Evolutionary conservation across 495 filamentous ascomycete species (phyloP).

Genomic region (Podospora tetraspora): DNA sequence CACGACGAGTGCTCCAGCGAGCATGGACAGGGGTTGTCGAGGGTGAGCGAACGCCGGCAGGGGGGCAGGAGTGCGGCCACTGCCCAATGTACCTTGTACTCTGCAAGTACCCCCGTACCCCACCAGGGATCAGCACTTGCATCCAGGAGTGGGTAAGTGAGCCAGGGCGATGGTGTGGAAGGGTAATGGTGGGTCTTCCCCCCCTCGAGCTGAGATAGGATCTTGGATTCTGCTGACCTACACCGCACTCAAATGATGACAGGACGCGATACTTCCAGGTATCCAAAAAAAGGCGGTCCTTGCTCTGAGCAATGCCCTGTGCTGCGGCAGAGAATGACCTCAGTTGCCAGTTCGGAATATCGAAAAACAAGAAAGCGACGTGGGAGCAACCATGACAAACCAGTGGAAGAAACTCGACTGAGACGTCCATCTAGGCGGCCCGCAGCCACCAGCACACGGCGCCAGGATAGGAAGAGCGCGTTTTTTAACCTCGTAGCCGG

Average conservation of each 20-base stretch:
- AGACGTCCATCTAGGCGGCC: background rate
- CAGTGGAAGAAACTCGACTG: constrained; percentile 4
- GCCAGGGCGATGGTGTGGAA: background rate
- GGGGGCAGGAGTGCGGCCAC: background rate
- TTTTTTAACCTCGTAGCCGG: constrained; percentile 17
- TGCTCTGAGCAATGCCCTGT: background rate
- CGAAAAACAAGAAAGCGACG: background rate
- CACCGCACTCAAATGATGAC: background rate
- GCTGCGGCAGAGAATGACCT: background rate
- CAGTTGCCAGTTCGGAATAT: background rate
- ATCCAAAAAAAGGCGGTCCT: too few species aligned
- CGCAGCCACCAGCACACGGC: background rate
- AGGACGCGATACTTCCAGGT: background rate
- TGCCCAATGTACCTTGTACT: background rate
- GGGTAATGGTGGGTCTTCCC: background rate
- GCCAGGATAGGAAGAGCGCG: constrained; percentile 11
- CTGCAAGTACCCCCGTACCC: background rate
- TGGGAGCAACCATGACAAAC: background rate
- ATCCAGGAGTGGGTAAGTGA: background rate
- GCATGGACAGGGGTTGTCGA: background rate
- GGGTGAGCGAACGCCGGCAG: background rate
- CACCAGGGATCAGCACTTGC: background rate
- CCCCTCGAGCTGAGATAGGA: background rate
- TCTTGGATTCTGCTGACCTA: background rate
- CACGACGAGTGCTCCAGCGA: too few species aligned